Evolutionary conservation across 2,329 filamentous ascomycete genomes (phyloP), one percentile per base, ranked within the genome.

Genomic region (Beauveria sp.): DNA sequence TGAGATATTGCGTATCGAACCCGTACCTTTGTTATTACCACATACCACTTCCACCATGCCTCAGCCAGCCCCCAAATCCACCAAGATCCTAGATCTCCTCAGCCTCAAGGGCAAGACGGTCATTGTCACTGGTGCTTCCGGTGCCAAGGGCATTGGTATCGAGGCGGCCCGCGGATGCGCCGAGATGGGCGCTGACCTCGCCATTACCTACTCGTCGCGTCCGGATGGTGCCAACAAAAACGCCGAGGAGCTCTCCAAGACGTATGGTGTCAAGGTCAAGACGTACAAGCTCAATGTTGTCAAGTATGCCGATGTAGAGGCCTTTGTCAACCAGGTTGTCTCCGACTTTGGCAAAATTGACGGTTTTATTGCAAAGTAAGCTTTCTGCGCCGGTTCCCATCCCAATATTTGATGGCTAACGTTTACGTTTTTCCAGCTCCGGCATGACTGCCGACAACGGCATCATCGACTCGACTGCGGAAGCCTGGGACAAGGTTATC

Each of bases 341-440:
- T 76, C 78, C 66, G 89, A 92, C 70, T 92, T 92, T 70, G 86
- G 86, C 68, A 84, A 85, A 54, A 84, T 91, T 62, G 88, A 91
- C 65, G 83, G 87, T 63, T 90, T 92, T 67, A 82, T 92, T 59
- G 88, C 89, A 68, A 91, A 92, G 73, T 87, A 82, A 46, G 87
- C 84, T 24, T 20, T 18, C 26, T 30, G 12, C 18, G 34, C 12
- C 34, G 34, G 5, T 37, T 37, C 34, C 12, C 12, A 37, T 9
- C n/a, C 20, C 5, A 28, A 41, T 16, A 2, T 4, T 26, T 18
- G 4, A 22, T 16, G 16, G n/a, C 18, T 47, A 58, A 44, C 62
- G 64, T 22, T 64, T 63, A 3, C 4, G 5, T 12, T 30, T 24
- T 30, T 63, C 14, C 62, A 76, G 74, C 73, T 87, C 88, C 22